Evolutionary conservation across 2,329 filamentous ascomycete species (phyloP).

Genomic region (Stagonosporopsis chrysanthemi): DNA sequence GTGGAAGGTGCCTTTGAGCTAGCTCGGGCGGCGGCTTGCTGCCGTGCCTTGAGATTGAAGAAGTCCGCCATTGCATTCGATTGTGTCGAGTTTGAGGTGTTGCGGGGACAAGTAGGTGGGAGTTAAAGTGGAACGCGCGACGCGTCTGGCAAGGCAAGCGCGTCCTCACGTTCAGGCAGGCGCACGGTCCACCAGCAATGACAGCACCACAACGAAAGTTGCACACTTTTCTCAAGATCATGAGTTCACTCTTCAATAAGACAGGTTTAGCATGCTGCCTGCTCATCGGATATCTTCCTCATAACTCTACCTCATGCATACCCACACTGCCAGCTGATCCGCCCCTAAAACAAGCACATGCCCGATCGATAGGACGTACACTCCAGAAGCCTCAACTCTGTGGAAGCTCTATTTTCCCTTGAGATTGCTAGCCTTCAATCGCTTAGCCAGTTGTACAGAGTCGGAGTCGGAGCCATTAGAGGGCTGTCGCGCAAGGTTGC

Average conservation of each 20-base stretch:
- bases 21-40: slow-evolving; percentile 73
- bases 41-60: slow-evolving; percentile 91
- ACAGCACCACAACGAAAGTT: slow-evolving; percentile 5
- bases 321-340: background rate
- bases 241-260: background rate
- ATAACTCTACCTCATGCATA: slow-evolving; percentile 19
- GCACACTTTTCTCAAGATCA: background rate
- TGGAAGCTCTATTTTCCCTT: slow-evolving; percentile 41
- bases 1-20: slow-evolving; percentile 71
- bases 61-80: slow-evolving; percentile 77
- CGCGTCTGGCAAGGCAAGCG: slow-evolving; percentile 27
- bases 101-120: slow-evolving; percentile 16
- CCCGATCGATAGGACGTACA: slow-evolving; percentile 31
- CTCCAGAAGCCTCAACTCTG: slow-evolving; percentile 24
- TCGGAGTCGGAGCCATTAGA: slow-evolving; percentile 56
- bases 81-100: slow-evolving; percentile 17
- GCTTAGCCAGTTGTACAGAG: slow-evolving; percentile 69
- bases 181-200: slow-evolving; percentile 24
- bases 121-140: slow-evolving; percentile 44
- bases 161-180: slow-evolving; percentile 39
- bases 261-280: slow-evolving; percentile 16
- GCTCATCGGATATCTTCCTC: background rate
- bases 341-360: slow-evolving; percentile 6
- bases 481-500: slow-evolving; percentile 34
- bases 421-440: slow-evolving; percentile 69